Evolutionary conservation across 805 yeast genomes (phyloP), one percentile per base, ranked within the genome.

Genomic region (Metschnikowia cerradonensis): DNA sequence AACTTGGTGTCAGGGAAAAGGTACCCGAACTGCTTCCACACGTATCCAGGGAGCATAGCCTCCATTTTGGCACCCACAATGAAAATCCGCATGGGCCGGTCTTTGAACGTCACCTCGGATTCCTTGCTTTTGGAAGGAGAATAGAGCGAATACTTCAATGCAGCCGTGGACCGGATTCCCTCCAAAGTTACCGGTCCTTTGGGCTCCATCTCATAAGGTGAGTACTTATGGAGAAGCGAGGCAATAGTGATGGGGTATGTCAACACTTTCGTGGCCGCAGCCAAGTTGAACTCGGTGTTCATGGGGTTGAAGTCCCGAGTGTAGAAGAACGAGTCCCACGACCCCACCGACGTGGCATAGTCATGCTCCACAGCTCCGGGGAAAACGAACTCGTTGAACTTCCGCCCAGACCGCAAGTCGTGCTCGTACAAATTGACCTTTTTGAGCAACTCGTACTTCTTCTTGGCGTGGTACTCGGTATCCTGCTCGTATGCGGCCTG

Each of bases 241-340:
- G 89, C 96, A 41, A 94, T 85, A 3, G 99, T 90, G 52, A 89
- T 71, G 41, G 99, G 99, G 68, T 90, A 94, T 48, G 95, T 88
- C 64, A 94, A 79, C 80, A 92, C 88, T 67, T 94, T 94, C 17
- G 98, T 90, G 33, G 90, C 91, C 3, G 96, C 95, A 1, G 98
- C 98, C 64, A 92, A 75, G 68, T 92, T 95, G 73, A 89, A 92
- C 68, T 91, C 97, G 4, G 96, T 88, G 68, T 94, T 96, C 98
- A 94, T 92, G 4, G 97, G 92, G 61, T 83, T 86, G 67, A 89
- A 94, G 60, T 86, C 86, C 66, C 99, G 80, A 0, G 98, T 92
- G 68, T 92, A 94, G 65, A 94, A 86, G 62, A 82, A 92, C 8
- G 94, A 76, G 68, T 94, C 98, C 99, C 99, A 94, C 66, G 80